Base-by-base conservation (phyloP, 176 grass and related monocot genomes). In the Musa itinerans region DNA sequence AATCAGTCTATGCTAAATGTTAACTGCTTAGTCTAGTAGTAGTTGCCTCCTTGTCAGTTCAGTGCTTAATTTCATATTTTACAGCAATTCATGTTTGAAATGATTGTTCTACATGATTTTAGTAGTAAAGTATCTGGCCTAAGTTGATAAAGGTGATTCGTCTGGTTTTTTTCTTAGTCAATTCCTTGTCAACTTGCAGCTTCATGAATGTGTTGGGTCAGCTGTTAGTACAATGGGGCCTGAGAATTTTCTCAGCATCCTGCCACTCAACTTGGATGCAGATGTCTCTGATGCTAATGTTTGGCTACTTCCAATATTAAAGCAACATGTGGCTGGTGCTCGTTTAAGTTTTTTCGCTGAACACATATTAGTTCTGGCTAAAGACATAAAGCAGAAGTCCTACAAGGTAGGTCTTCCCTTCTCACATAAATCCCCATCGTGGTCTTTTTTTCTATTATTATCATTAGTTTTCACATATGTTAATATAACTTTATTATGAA, bases 241-340 rank as follows among this genome's bases (percentile, higher is more conserved):
- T 63, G 89, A 91, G 79, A 89, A 89, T 34, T 88, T 94, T 85
- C 83, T 99, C 23, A 74, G 85, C 20, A 79, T 99, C 76, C 82
- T 99, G 43, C 80, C 75, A 16, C 75, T 70, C 19, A 70, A 51
- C 68, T 70, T 77, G 58, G 75, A 91, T 73, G 80, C 88, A 71
- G 86, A 86, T 48, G 82, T 93, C 57, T 82, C 63, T 80, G 90
- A 74, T 80, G 80, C 81, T 69, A 94, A 94, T 79, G 82, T 81
- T 78, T 99, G 95, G 95, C 79, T 99, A 43, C 88, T 99, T 11
- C 90, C 88, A 69, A 73, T 94, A 89, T 70, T 94, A 70, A 92
- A 87, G 79, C 89, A 89, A 70, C 68, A 94, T 83, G 87, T 87
- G 72, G 83, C 94, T 87, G 90, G 95, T 82, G 81, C 84, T 19